Evolutionary conservation across 352 stramenopile genomes (phyloP), one percentile per base, ranked within the genome.

Genomic region (Phytophthora ramorum): DNA sequence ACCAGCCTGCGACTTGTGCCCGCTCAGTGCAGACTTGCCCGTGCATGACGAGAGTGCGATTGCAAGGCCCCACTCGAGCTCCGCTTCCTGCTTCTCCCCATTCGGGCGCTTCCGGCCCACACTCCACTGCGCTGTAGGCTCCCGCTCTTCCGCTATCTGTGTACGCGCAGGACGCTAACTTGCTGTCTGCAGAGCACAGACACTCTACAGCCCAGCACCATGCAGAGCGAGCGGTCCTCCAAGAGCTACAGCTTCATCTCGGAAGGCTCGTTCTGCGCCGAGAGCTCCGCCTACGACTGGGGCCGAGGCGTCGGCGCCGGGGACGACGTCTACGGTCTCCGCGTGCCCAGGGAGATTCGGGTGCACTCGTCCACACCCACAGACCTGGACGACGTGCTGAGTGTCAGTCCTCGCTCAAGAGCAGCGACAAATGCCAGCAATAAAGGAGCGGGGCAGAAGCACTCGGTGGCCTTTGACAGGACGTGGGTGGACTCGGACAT

Each of bases 181-280:
- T 34, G 28, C 1, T 34, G 28, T 41, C 4, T 41, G 14, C 35
- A 41, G 35, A 40, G 34, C 13, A 13, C 34, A 40, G 34, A 40
- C 34, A 8, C 34, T 19, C 4, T 12, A 38, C 12, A 40, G 7
- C 22, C 19, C 7, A 16, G 4, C 17, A 37, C 7, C 20, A 78
- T 78, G 70, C 61, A 61, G 19, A 72, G 66, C 40, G 58, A 79
- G n/a, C 44, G 69, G 9, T 68, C 61, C 41, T 74, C 66, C 51
- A 86, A 88, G 66, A 90, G 80, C 77, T 92, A 83, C 74, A 89
- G 80, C 68, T 92, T 92, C 66, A 92, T 92, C 70, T 92, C 84
- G 40, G 84, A 92, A 69, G 82, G 88, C 22, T 92, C 84, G 50
- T 92, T 92, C 66, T 63, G 61, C 20, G 76, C 69, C 26, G 63